A percentile compares a stretch with the other conserved stretches of the same genome.
Conservation (phyloP, 495 filamentous ascomycete species). For the Penicillium taxi region DNA sequence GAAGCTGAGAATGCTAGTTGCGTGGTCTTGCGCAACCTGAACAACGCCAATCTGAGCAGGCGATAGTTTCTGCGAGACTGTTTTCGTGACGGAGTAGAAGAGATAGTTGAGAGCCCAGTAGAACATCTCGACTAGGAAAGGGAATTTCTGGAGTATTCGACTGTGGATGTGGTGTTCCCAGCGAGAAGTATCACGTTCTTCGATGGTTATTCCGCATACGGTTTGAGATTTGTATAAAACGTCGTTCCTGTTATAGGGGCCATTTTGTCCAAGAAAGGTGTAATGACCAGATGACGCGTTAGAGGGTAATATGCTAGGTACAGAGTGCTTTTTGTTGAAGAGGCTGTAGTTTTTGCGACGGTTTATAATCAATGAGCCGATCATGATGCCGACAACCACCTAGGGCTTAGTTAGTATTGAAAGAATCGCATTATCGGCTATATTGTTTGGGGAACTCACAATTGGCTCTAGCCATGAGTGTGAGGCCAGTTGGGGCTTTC, state of each 20-base stretch:
- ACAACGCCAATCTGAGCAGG: slow-evolving; percentile 48
- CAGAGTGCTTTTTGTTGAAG: slow-evolving; percentile 18
- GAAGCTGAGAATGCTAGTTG: slow-evolving; percentile 51
- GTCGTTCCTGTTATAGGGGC: slow-evolving; percentile 21
- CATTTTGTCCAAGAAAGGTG: slow-evolving; percentile 11
- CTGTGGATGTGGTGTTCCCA: slow-evolving; percentile 51
- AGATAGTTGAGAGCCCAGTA: slow-evolving; percentile 65
- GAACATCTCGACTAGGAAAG: slow-evolving; percentile 57
- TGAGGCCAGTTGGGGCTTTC: slow-evolving; percentile 26
- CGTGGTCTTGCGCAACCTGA: slow-evolving; percentile 58
- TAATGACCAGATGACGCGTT: slow-evolving; percentile 31
- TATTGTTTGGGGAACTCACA: slow-evolving; percentile 39
- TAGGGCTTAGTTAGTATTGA: slow-evolving; percentile 13
- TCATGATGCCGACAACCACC: slow-evolving; percentile 53
- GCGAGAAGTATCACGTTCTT: slow-evolving; percentile 51
- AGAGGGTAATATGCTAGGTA: slow-evolving; percentile 22
- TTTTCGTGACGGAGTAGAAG: slow-evolving; percentile 54
- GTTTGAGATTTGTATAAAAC: slow-evolving; percentile 23
- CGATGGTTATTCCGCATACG: slow-evolving; percentile 35
- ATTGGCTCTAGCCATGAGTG: slow-evolving; percentile 52
- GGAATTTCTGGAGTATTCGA: slow-evolving; percentile 40
- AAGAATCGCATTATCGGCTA: neutral
- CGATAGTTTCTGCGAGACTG: slow-evolving; percentile 41
- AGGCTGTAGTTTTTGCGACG: slow-evolving; percentile 43
- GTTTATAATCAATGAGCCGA: slow-evolving; percentile 49